Percentiles rank a stretch among this genome's conserved stretches.
Evolutionary conservation across 148 eudicot species (phyloP).

Genomic region (Hydrangea macrophylla): DNA sequence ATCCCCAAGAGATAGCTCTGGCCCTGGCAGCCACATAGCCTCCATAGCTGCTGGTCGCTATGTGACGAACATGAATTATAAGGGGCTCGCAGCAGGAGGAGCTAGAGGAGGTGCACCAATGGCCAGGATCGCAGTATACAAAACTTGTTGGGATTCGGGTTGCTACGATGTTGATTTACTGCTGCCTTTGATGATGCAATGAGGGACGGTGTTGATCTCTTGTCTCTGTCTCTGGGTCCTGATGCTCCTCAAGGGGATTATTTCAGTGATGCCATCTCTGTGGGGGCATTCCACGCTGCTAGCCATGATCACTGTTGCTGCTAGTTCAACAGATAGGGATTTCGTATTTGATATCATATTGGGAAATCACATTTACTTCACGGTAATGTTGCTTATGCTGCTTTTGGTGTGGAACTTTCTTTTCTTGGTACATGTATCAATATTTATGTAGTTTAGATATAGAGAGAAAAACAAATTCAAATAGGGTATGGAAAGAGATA

Average conservation of each 20-base stretch:
- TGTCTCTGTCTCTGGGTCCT: constrained; percentile 45
- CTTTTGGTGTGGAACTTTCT: too few species aligned
- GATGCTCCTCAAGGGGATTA: constrained; percentile 50
- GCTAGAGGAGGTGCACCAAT: constrained; percentile 59
- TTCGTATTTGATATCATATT: constrained; percentile 37
- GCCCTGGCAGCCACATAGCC: constrained; percentile 56
- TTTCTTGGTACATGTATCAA: too few species aligned
- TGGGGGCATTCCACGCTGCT: constrained; percentile 52
- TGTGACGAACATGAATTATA: constrained; percentile 43
- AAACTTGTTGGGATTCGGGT: constrained; percentile 50
- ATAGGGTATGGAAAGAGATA: too few species aligned
- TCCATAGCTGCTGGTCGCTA: constrained; percentile 54
- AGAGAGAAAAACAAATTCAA: too few species aligned
- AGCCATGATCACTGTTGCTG: constrained; percentile 46
- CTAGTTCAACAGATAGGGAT: constrained; percentile 46
- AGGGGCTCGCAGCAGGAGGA: constrained; percentile 41
- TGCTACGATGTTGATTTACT: constrained; percentile 51
- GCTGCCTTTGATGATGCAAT: constrained; percentile 61
- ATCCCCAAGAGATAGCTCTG: constrained; percentile 48
- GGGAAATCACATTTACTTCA: constrained; percentile 35
- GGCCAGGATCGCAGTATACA: constrained; percentile 56
- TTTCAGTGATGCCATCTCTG: constrained; percentile 49
- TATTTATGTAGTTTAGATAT: too few species aligned
- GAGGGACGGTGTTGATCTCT: constrained; percentile 45
- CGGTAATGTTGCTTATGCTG: constrained; percentile 31